Base-by-base conservation (phyloP, 2,329 filamentous ascomycete genomes). In the Arthroderma uncinatum region DNA sequence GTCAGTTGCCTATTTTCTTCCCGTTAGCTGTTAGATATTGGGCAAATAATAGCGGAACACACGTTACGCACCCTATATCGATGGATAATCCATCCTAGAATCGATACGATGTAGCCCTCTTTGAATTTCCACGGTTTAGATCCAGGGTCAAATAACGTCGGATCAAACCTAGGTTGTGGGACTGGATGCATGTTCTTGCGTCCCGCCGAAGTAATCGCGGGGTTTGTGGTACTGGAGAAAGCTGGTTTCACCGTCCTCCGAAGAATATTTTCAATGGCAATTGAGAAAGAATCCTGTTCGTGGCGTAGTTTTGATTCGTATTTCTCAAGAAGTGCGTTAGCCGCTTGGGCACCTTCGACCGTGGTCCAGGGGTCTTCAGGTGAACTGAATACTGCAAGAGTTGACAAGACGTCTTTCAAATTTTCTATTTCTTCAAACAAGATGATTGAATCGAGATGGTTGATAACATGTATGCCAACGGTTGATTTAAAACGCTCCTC, bases 131-230 rank as follows among this genome's bases (percentile, higher is more conserved):
- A 74, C 4, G 71, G 72, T 55, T 71, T 73, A 0, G 66, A 61
- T 16, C 69, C 66, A 8, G 67, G 66, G 48, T 73, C 70, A 54
- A 73, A 62, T 1, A 66, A 52, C 21, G 64, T 68, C 7, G 63
- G 63, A 37, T 73, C 71, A 58, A 73, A 74, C 30, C 67, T 67
- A 10, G 68, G 65, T 19, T 67, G 58, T 25, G 71, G 66, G 14
- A 69, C 59, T 10, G 72, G 70, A 57, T 75, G 69, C 48, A 73
- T 65, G 54, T 73, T 72, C 64, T 75, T 76, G 37, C 74, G 71
- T 9, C 74, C 74, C 14, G 70, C 69, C 9, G 68, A 64, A 3
- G 74, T 76, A 54, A 76, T 70, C 1, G 70, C 66, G 4, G 71
- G 68, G 55, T 73, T 75, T 54, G 68, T 72, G 4, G 68, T 68